These are phyloP conservation scores for Mycena belliarum DNA, from an alignment of 768 basidiomycete species.

Conservation along the genomic window DNA sequence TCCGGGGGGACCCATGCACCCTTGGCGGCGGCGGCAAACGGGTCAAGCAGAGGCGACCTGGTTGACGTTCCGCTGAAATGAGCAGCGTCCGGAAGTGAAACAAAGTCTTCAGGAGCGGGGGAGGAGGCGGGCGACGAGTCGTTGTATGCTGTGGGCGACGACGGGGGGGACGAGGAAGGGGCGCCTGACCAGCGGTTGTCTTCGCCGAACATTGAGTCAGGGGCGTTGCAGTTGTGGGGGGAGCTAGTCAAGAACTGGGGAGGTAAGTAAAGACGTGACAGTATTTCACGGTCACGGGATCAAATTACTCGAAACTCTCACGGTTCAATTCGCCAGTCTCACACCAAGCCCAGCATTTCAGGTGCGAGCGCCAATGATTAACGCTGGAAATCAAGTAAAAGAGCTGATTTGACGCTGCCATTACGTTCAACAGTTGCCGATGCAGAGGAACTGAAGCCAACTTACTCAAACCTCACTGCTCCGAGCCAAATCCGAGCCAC, in stretches of 20 bases:
- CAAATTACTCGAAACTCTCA: background rate
- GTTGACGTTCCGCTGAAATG: background rate
- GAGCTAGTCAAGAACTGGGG: no score
- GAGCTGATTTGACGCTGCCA: no score
- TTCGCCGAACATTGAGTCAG: background rate
- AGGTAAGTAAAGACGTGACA: no score
- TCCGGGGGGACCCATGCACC: slow-evolving; percentile 38
- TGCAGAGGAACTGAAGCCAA: no score
- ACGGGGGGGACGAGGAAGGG: slow-evolving; percentile 28
- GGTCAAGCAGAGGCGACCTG: slow-evolving; percentile 40
- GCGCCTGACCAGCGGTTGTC: background rate
- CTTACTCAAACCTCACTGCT: no score
- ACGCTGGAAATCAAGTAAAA: no score
- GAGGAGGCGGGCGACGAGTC: slow-evolving; percentile 56
- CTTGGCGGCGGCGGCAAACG: slow-evolving; percentile 61
- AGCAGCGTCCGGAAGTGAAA: background rate
- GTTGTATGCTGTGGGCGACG: slow-evolving; percentile 31
- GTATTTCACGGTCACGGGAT: background rate
- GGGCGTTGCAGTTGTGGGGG: no score
- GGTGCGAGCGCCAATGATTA: no score
- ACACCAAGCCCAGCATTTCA: no score
- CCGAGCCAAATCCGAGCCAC: no score
- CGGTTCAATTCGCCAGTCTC: background rate
- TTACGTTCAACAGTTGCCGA: no score
- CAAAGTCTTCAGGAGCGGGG: slow-evolving; percentile 35